phyloP scores from a whole-genome alignment of 2,329 filamentous ascomycete genomes.

The Penicillium nordicum region DNA sequence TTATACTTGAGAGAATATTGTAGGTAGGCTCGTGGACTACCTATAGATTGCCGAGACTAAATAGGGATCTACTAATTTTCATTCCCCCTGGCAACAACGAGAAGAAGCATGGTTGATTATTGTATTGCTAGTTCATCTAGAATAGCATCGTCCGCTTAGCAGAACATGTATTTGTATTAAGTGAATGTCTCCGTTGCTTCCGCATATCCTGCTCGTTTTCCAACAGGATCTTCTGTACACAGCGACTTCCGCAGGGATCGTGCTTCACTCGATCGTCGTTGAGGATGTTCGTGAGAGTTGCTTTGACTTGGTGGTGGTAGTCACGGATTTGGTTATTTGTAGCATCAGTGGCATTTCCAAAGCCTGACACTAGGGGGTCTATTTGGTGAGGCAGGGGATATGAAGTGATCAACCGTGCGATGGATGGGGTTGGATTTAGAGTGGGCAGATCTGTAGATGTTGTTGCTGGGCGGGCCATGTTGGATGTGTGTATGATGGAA shows the following conservation, averaged over 20 bases:
- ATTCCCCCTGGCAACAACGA: background rate
- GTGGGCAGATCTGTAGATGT: background rate
- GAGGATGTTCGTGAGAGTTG: conserved; percentile 59
- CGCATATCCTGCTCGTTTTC: conserved; percentile 58
- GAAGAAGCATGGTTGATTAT: background rate
- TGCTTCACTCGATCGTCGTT: conserved; percentile 57
- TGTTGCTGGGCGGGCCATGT: background rate
- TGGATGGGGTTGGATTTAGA: background rate
- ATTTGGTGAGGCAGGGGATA: background rate
- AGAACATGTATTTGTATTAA: background rate
- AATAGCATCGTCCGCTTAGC: background rate
- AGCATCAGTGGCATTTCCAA: background rate
- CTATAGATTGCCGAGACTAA: conserved; percentile 2
- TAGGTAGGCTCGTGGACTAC: background rate
- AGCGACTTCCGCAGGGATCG: conserved; percentile 54
- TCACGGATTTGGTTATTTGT: background rate
- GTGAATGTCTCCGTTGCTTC: conserved; percentile 4
- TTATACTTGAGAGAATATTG: background rate
- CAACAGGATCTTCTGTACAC: conserved; percentile 59
- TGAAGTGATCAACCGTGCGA: background rate
- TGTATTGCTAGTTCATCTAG: background rate
- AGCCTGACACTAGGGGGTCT: background rate
- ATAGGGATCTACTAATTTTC: background rate
- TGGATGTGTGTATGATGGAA: background rate
- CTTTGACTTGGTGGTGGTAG: conserved; percentile 47